Evolutionary conservation across 768 basidiomycete species (phyloP).

Genomic region (Suillus fuscotomentosus): DNA sequence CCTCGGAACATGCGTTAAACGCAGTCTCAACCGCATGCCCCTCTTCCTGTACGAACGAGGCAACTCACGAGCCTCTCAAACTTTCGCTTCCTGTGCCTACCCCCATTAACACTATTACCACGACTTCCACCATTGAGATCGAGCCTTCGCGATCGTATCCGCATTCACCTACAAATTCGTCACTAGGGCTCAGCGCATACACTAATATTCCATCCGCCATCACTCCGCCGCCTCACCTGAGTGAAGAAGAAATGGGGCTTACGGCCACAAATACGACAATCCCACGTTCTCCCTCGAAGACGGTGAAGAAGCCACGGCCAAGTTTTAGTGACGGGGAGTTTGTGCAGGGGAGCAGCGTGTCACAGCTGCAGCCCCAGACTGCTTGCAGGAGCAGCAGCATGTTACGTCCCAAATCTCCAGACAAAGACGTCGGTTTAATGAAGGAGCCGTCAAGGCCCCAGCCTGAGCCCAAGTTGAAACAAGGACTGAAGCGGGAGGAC

Average conservation of each 20-base stretch:
- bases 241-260: neutral
- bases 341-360: slow-evolving; percentile 2
- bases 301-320: slow-evolving; percentile 12
- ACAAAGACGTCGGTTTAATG: neutral
- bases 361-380: slow-evolving; percentile 1
- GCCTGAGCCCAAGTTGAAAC: neutral
- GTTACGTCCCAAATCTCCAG: slow-evolving; percentile 4
- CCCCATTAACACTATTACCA: neutral
- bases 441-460: neutral
- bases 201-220: neutral
- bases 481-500: slow-evolving; percentile 5
- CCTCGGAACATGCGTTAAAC: neutral
- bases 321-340: slow-evolving; percentile 1
- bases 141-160: neutral
- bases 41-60: slow-evolving; percentile 2
- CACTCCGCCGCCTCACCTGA: neutral
- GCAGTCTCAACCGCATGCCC: neutral
- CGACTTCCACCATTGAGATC: neutral
- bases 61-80: neutral
- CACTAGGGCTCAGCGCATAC: neutral
- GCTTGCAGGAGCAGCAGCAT: slow-evolving; percentile 11
- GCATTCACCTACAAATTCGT: neutral
- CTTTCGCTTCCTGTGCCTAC: neutral
- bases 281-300: neutral
- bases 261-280: neutral